Base-by-base conservation (phyloP, 1,139 yeast species). In the Geotrichum candidum region DNA sequence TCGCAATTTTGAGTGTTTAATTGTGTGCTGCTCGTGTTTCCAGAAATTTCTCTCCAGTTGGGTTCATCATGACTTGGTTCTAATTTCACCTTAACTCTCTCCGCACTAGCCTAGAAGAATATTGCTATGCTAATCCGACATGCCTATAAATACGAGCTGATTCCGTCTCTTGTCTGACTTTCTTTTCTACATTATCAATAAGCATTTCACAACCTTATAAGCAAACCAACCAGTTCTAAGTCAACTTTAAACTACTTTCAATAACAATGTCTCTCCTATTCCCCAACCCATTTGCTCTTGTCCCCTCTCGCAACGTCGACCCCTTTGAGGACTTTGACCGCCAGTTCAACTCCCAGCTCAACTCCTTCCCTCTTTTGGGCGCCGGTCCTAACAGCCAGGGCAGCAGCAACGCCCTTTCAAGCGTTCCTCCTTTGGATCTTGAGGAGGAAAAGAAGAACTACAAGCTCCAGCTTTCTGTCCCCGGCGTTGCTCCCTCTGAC, bases 401-500 rank as follows among this genome's bases (percentile, higher is more conserved):
- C 15, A 7, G 1, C 18, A 52, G 9, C 38, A 41, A 41, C 6
- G 46, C 22, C 6, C n/a, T 41, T 15, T 13, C 46, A 41, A 41
- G 46, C 2, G 50, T 41, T 0, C 59, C 59, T 25, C 59, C 59
- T 57, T 22, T 57, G 15, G 56, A 57, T 27, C 31, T 57, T 3
- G 18, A 25, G n/a, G 59, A 57, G 41, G 18, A 11, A 18, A 33
- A 33, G 13, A 45, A 51, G 22, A 51, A 53, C 45, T 57, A 57
- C 51, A 31, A 51, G 18, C 46, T 57, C 41, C 52, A 51, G 41
- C 48, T 57, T 15, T 79, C 85, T 5, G 71, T 84, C n/a, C 83
- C 87, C 7, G 87, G 87, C 56, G 84, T 84, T 7, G 73, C 77
- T 33, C 78, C 82, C 29, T 77, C 77, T 56, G 77, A 80, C 18